Percentiles rank a stretch among this genome's conserved stretches.
Evolutionary conservation across 805 yeast genomes (phyloP).

Genomic region (Kodamaea neixiangensis): DNA sequence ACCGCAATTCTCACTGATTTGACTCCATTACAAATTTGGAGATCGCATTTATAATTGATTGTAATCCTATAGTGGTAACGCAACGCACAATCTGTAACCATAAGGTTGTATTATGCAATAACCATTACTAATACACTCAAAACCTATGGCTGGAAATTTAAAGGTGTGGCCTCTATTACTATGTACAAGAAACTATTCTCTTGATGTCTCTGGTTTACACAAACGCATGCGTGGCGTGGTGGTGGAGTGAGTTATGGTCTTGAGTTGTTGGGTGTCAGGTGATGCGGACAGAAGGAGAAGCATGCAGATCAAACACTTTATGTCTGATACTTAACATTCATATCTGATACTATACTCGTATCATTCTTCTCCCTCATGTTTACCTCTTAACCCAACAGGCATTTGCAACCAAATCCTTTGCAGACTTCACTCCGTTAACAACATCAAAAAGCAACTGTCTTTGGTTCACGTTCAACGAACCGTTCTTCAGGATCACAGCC

Average conservation of each 20-base stretch:
- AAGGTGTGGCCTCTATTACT: conserved; percentile 1
- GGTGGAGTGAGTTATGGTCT: background rate
- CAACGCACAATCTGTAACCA: background rate
- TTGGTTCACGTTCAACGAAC: conserved; percentile 25
- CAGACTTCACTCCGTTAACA: conserved; percentile 29
- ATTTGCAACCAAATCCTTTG: conserved; percentile 26
- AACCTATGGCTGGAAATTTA: background rate
- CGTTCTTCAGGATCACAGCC: conserved; percentile 30
- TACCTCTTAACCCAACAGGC: conserved; percentile 28
- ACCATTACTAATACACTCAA: background rate
- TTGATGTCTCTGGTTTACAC: background rate
- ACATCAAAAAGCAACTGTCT: conserved; percentile 34
- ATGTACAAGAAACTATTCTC: background rate
- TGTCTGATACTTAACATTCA: no score
- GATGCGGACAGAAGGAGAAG: background rate
- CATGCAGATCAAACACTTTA: no score
- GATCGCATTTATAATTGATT: background rate
- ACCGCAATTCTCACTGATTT: no score
- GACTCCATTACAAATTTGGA: no score
- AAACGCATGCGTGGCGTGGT: background rate
- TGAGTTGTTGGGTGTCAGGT: background rate
- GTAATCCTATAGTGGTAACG: background rate
- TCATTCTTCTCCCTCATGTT: background rate
- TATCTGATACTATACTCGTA: background rate
- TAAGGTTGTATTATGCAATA: background rate